These are phyloP conservation scores for Fusarium albidum DNA, from an alignment of 2,329 filamentous ascomycete genomes.

Conservation along the genomic window DNA sequence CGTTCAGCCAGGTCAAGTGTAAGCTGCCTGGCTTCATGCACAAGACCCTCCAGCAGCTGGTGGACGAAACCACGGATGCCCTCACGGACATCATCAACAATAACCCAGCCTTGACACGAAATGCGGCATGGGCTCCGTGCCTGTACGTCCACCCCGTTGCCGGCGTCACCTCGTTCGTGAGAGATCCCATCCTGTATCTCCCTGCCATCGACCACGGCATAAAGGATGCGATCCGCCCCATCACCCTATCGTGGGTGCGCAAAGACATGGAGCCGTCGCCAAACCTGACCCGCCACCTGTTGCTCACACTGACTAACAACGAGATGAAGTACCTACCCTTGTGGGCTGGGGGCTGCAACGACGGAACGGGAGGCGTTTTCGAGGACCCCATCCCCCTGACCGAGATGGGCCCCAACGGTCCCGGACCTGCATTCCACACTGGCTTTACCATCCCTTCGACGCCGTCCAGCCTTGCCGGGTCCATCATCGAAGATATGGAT, in stretches of 20 bases:
- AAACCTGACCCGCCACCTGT: conserved; percentile 52
- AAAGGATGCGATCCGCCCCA: conserved; percentile 30
- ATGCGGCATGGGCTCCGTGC: conserved; percentile 16
- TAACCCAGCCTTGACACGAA: neutral
- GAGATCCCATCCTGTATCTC: conserved; percentile 32
- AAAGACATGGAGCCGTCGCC: conserved; percentile 46
- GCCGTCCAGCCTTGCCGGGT: conserved; percentile 45
- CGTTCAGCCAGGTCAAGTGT: conserved; percentile 10
- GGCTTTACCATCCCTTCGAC: conserved; percentile 49
- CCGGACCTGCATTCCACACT: conserved; percentile 57
- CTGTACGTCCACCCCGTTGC: neutral
- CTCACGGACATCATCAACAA: conserved; percentile 19
- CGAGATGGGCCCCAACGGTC: conserved; percentile 54
- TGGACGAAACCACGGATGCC: conserved; percentile 5
- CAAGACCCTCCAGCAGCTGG: conserved; percentile 4
- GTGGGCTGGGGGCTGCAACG: conserved; percentile 67
- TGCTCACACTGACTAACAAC: conserved; percentile 61
- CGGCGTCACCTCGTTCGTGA: neutral
- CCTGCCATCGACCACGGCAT: conserved; percentile 32
- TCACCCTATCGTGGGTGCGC: conserved; percentile 37
- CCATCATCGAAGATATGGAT: conserved; percentile 47
- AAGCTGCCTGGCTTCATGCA: neutral
- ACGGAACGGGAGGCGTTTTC: conserved; percentile 60
- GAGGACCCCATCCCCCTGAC: conserved; percentile 51
- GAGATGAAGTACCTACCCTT: conserved; percentile 71